phyloP scores from a whole-genome alignment of 768 basidiomycete species.

The Cytidiella melzeri region DNA sequence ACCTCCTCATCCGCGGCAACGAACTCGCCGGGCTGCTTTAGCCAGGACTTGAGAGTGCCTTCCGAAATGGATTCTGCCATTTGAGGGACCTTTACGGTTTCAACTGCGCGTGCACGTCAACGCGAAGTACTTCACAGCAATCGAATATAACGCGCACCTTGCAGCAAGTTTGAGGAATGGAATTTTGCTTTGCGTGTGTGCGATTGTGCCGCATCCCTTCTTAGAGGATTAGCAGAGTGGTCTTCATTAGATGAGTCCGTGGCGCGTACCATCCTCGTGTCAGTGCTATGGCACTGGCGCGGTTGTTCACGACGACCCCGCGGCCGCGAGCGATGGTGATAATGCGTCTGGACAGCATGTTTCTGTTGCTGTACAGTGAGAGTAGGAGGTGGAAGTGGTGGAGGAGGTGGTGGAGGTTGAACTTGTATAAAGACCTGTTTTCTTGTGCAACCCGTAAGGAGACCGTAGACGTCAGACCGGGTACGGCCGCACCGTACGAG shows the following conservation, averaged over 20 bases:
- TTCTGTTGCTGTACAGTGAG: constrained; percentile 2
- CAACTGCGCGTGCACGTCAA: constrained; percentile 39
- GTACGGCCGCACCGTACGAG: too few relatives aligned
- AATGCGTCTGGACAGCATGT: constrained; percentile 69
- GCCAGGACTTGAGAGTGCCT: constrained; percentile 92
- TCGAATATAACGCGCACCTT: constrained; percentile 40
- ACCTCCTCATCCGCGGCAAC: constrained; percentile 94
- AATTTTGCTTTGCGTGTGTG: constrained; percentile 54
- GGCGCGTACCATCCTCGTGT: constrained; percentile 42
- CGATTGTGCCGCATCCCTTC: constrained; percentile 41
- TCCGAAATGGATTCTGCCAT: constrained; percentile 99
- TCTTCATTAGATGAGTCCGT: constrained; percentile 9
- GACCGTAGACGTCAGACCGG: too few relatives aligned
- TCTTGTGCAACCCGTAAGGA: too few relatives aligned
- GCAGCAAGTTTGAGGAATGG: constrained; percentile 62
- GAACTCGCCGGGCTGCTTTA: constrained; percentile 86
- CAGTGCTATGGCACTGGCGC: constrained; percentile 30
- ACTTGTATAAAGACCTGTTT: too few relatives aligned
- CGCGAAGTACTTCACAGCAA: constrained; percentile 7
- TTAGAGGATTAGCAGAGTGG: constrained; percentile 9
- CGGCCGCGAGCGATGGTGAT: constrained; percentile 60
- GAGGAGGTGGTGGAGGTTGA: neutral
- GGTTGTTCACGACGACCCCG: constrained; percentile 40
- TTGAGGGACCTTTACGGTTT: constrained; percentile 91
- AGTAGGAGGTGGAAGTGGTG: constrained; percentile 5